Evolutionary conservation across 2,329 filamentous ascomycete species (phyloP), one percentile per base, ranked within the genome.

Genomic region (Aspergillus latus): DNA sequence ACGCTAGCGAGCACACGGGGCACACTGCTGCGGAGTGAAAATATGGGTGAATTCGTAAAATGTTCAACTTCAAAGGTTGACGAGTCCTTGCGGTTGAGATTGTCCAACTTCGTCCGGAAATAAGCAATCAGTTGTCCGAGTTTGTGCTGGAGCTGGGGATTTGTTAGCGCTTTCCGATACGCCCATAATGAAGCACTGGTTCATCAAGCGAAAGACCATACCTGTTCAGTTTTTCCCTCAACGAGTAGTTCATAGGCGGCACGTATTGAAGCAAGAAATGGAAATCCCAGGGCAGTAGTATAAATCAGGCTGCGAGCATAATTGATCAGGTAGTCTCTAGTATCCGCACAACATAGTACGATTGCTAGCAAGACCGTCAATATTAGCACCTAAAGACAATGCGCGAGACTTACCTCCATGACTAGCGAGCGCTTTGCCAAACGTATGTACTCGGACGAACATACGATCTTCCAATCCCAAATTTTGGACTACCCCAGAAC

Each of bases 271-370:
- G 82, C 82, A 1, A 89, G 76, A 1, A 81, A 78, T 0, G 86
- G 82, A 40, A 84, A 84, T 0, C 84, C 80, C 73, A 89, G 80
- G 30, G 87, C 86, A 0, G 88, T 90, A 0, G 88, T 90, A 69
- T 90, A 92, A 53, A 91, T 90, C 42, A 91, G 73, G 1, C 82
- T 85, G n/a, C 88, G 82, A 0, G 88, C 87, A 65, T 91, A 91
- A 66, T 92, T 91, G 70, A 90, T 82, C 50, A 91, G 76, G 60
- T 90, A 90, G 1, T 82, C 73, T 26, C 86, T 77, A 0, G 84
- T 82, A 0, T 80, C 72, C 0, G 79, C 69, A 1, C 84, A 84
- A 66, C 86, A 89, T 0, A 91, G 76, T 1, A 90, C 74, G 16
- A 86, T 78, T 1, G 83, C 84, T 86, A 5, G 45, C 6, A 40